These are phyloP conservation scores for Colletotrichum sp. DNA, from an alignment of 2,329 filamentous ascomycete species.

Conservation along the genomic window DNA sequence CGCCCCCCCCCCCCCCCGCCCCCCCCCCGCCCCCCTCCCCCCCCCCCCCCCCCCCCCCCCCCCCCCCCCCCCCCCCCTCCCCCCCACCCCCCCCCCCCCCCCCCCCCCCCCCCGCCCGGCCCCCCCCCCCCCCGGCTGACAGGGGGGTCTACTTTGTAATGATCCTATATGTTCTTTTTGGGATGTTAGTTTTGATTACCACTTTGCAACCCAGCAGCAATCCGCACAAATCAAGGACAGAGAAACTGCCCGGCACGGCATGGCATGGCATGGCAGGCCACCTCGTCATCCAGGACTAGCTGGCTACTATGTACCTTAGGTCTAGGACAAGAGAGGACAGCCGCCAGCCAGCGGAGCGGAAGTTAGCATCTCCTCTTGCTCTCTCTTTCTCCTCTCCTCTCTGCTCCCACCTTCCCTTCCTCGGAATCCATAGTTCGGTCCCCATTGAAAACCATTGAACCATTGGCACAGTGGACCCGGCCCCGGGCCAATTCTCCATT, in stretches of 20 bases:
- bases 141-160: background rate
- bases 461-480: background rate
- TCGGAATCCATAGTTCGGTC: background rate
- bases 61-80: too few relatives aligned
- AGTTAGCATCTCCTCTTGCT: background rate
- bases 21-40: too few relatives aligned
- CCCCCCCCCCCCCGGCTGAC: too few relatives aligned
- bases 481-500: constrained; percentile 8
- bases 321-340: background rate
- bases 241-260: background rate
- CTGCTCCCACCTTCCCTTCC: background rate
- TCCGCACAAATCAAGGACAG: background rate
- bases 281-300: background rate
- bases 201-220: background rate
- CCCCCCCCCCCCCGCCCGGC: too few relatives aligned
- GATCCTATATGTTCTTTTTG: background rate
- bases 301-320: background rate
- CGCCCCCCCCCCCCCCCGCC: too few relatives aligned
- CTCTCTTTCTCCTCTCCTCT: background rate
- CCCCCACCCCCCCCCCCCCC: too few relatives aligned
- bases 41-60: too few relatives aligned
- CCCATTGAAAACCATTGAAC: background rate
- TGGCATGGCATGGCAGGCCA: background rate
- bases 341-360: background rate
- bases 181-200: background rate